phyloP scores from a whole-genome alignment of 2,329 filamentous ascomycete species.

The Neoarthrinium moseri region DNA sequence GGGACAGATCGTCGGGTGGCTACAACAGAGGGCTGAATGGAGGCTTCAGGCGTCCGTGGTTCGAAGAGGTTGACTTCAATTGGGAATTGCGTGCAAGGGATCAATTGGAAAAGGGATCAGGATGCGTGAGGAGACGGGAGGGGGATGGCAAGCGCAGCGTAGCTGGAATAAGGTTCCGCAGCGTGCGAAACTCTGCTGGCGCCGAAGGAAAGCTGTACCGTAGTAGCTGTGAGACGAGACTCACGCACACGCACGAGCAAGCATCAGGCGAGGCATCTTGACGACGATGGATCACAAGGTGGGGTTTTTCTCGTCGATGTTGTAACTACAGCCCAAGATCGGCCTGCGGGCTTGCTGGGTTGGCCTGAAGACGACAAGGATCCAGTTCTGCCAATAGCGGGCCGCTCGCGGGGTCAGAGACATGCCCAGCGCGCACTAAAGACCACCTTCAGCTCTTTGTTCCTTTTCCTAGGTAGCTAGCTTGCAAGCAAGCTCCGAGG shows the following conservation, averaged over 20 bases:
- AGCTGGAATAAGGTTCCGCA: constrained; percentile 6
- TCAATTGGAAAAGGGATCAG: too few species aligned
- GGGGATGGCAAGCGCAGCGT: neutral
- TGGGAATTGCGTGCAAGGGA: too few species aligned
- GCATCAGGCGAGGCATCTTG: neutral
- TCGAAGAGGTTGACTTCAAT: too few species aligned
- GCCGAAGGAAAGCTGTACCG: too few species aligned
- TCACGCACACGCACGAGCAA: too few species aligned
- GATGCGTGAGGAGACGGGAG: neutral
- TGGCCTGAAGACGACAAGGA: neutral
- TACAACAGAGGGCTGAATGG: too few species aligned
- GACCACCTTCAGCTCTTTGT: neutral
- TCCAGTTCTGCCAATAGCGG: neutral
- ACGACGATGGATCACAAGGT: constrained; percentile 3
- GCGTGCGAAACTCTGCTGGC: constrained; percentile 1
- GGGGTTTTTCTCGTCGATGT: constrained; percentile 2
- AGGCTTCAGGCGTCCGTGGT: too few species aligned
- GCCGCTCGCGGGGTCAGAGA: too few species aligned
- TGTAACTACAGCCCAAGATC: neutral
- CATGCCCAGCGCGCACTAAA: too few species aligned
- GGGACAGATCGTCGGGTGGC: too few species aligned
- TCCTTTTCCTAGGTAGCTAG: neutral
- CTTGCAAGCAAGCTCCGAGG: neutral
- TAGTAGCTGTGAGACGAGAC: too few species aligned
- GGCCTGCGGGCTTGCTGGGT: neutral